Evolutionary conservation across 345 rosid species (phyloP).

Genomic region (Eutrema yunnanense): DNA sequence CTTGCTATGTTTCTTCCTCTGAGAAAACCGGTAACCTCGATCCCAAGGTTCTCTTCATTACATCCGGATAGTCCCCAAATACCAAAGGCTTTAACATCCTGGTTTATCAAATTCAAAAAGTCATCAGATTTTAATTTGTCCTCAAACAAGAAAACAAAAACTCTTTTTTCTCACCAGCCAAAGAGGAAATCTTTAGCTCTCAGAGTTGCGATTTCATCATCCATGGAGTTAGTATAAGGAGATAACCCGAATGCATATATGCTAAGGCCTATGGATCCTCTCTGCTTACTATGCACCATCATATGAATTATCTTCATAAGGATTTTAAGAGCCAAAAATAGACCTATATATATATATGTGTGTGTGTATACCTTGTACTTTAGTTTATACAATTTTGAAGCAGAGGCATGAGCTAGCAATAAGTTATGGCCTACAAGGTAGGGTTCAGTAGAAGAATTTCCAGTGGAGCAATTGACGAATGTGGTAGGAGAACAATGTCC

Average conservation of each 20-base stretch:
- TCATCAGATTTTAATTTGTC: background rate
- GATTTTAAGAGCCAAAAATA: background rate
- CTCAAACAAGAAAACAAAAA: background rate
- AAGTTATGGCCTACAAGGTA: conserved; percentile 57
- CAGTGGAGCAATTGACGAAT: conserved; percentile 27
- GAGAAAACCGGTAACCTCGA: conserved; percentile 65
- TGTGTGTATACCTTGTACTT: conserved; percentile 46
- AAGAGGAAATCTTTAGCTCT: conserved; percentile 37
- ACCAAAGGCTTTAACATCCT: conserved; percentile 63
- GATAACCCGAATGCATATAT: conserved; percentile 30
- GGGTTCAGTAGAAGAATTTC: conserved; percentile 67
- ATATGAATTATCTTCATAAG: background rate
- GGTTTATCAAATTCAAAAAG: background rate
- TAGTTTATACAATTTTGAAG: conserved; percentile 46
- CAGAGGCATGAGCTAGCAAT: conserved; percentile 66
- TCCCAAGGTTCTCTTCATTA: conserved; percentile 53
- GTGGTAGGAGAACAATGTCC: conserved; percentile 35
- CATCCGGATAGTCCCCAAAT: conserved; percentile 67
- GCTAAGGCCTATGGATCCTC: conserved; percentile 45
- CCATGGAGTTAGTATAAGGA: conserved; percentile 42
- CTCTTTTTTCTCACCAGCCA: conserved; percentile 41
- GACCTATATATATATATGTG: background rate
- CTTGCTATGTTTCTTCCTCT: conserved; percentile 39
- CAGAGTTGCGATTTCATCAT: conserved; percentile 42
- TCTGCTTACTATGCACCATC: conserved; percentile 45